Conservation (phyloP, 805 yeast species). For the Isabelozyma heimii region DNA sequence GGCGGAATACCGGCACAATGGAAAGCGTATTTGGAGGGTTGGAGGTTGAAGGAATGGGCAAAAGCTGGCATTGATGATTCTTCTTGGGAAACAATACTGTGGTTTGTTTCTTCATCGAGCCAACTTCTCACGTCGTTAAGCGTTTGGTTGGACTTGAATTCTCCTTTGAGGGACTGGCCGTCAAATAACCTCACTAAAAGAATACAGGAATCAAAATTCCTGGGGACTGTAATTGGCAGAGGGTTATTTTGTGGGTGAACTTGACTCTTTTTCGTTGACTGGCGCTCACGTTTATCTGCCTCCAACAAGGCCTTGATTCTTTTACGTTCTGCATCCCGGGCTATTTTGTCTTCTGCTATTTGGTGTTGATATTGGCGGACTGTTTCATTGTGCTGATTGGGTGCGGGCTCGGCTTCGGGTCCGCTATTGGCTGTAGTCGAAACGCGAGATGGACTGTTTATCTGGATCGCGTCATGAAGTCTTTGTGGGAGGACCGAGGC, state of each 20-base stretch:
- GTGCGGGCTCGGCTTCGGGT: constrained; percentile 2
- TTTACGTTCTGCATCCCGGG: constrained; percentile 50
- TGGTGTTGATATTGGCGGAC: constrained; percentile 8
- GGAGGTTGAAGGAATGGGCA: constrained; percentile 55
- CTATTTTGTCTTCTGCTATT: constrained; percentile 25
- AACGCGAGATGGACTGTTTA: constrained; percentile 2
- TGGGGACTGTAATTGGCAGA: not conserved
- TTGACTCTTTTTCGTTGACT: constrained; percentile 3
- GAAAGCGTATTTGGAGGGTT: constrained; percentile 46
- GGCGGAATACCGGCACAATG: constrained; percentile 45
- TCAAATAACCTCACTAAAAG: constrained; percentile 65
- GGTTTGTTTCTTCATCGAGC: constrained; percentile 48
- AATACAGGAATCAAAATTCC: constrained; percentile 22
- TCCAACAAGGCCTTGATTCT: constrained; percentile 52
- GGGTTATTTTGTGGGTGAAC: not conserved
- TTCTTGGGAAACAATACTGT: constrained; percentile 36
- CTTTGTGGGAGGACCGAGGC: constrained; percentile 22
- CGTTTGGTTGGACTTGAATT: constrained; percentile 45
- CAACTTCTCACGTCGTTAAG: constrained; percentile 60
- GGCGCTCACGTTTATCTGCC: constrained; percentile 52
- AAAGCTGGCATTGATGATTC: constrained; percentile 46
- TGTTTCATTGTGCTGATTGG: constrained; percentile 3
- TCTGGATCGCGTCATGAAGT: constrained; percentile 3
- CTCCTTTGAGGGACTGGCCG: constrained; percentile 55
- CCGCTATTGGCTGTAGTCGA: constrained; percentile 1